Conservation (phyloP, 2,329 filamentous ascomycete genomes). For the Penicillium oxalicum region DNA sequence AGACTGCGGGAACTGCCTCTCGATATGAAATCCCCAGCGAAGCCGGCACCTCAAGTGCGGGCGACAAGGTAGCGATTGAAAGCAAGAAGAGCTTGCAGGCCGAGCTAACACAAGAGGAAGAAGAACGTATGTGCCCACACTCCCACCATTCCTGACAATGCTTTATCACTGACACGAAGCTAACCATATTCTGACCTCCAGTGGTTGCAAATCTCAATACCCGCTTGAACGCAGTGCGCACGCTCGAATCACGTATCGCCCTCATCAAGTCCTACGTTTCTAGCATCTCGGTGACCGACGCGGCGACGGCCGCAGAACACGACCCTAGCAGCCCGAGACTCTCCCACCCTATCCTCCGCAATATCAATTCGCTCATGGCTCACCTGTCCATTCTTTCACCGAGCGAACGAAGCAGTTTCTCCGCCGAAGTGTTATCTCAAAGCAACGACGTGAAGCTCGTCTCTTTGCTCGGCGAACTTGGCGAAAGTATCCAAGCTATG, state of each 20-base stretch:
- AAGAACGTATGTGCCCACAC: slow-evolving; percentile 48
- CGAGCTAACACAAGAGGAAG: slow-evolving; percentile 54
- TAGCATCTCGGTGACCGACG: slow-evolving; percentile 58
- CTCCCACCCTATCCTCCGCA: slow-evolving; percentile 71
- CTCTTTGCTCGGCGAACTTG: slow-evolving; percentile 66
- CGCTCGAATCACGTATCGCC: slow-evolving; percentile 72
- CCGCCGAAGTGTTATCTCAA: slow-evolving; percentile 67
- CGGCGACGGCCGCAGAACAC: slow-evolving; percentile 42
- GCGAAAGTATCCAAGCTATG: slow-evolving; percentile 64
- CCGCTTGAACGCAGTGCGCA: slow-evolving; percentile 88
- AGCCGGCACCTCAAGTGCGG: slow-evolving; percentile 7
- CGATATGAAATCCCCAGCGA: slow-evolving; percentile 41
- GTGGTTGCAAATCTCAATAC: slow-evolving; percentile 67
- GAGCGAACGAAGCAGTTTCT: slow-evolving; percentile 58
- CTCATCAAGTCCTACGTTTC: slow-evolving; percentile 72
- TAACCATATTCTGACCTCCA: slow-evolving; percentile 17
- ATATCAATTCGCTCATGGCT: slow-evolving; percentile 77
- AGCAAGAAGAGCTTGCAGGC: slow-evolving; percentile 20
- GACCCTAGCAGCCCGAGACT: slow-evolving; percentile 48
- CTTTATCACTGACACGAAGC: slow-evolving; percentile 1
- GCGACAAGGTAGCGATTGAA: slow-evolving; percentile 13
- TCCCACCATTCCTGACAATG: slow-evolving; percentile 7
- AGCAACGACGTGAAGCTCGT: slow-evolving; percentile 79
- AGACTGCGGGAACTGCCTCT: slow-evolving; percentile 74
- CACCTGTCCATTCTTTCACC: slow-evolving; percentile 78